Base-by-base conservation (phyloP, 2,329 filamentous ascomycete genomes). In the Alternaria alternata region DNA sequence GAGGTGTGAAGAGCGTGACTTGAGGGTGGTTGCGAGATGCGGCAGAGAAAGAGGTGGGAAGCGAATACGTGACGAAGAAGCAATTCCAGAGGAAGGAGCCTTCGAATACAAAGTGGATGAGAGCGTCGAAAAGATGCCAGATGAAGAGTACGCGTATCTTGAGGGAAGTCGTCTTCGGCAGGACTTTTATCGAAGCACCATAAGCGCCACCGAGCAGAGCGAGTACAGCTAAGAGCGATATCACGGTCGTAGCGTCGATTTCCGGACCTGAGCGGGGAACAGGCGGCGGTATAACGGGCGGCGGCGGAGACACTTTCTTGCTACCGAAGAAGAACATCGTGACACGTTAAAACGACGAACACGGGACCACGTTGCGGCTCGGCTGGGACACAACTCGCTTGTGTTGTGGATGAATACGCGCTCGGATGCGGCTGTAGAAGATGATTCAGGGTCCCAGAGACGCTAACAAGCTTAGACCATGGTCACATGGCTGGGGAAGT, bases 61-160 rank as follows among this genome's bases (percentile, higher is more conserved):
- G 75, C 20, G 78, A 71, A 48, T 80, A 79, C 71, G 83, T 88
- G 67, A 85, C 85, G 85, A 93, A 94, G 85, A 98, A 96, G 83
- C 92, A 96, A 81, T 96, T 92, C 84, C 93, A 97, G 24, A 97
- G 88, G 80, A 93, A 98, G 72, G 88, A 90, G 54, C 93, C 94
- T 81, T 98, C 94, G 76, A 98, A 91, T 77, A 93, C 84, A 79
- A 96, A 88, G 82, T 99, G 95, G 73, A 94, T 94, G 43, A 97
- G 86, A 32, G 92, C 92, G 78, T 97, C 94, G 81, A 96, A 96
- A 38, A 92, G 86, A 82, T 97, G 94, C 94, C 94, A 97, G 80
- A 96, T 87, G 85, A 97, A 97, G 66, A 97, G 88, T 75, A 91
- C 82, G 63, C 93, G 92, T 57, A 85, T 84, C 52, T 88, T 86